Evolutionary conservation across 2,329 filamentous ascomycete species (phyloP).

Genomic region (Fonsecaea nubica): DNA sequence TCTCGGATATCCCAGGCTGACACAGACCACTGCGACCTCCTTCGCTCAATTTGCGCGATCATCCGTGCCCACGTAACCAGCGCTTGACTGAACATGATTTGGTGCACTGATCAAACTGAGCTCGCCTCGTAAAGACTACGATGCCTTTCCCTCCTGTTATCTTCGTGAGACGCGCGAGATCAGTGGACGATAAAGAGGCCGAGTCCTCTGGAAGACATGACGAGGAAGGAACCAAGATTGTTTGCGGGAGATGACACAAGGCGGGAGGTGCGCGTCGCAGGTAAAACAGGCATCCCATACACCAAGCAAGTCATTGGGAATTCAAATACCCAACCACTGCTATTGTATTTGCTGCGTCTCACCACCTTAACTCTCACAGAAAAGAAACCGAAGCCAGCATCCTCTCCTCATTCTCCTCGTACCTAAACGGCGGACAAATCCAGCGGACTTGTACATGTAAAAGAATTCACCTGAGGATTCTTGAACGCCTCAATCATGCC

Average conservation of each 20-base stretch:
- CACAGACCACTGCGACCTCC: neutral
- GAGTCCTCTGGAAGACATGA: neutral
- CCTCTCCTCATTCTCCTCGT: conserved; percentile 1
- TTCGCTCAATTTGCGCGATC: neutral
- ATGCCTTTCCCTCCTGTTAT: neutral
- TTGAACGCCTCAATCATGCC: conserved; percentile 45
- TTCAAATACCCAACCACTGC: neutral
- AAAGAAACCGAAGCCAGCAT: neutral
- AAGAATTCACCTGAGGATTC: conserved; percentile 41
- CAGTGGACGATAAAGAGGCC: neutral
- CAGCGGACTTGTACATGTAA: conserved; percentile 44
- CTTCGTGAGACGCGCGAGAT: neutral
- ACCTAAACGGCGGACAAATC: conserved; percentile 33
- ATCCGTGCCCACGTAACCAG: neutral
- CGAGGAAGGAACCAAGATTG: neutral
- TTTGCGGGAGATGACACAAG: neutral
- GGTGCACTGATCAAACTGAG: neutral
- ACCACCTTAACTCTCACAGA: neutral
- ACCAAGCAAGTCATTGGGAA: neutral
- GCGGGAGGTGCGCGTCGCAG: neutral
- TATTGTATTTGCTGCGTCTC: neutral
- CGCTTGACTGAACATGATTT: neutral
- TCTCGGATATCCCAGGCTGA: neutral
- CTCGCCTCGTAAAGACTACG: neutral
- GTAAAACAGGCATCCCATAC: neutral